phyloP scores from a whole-genome alignment of 2,329 filamentous ascomycete species.

The Teratosphaeria zuluensis region DNA sequence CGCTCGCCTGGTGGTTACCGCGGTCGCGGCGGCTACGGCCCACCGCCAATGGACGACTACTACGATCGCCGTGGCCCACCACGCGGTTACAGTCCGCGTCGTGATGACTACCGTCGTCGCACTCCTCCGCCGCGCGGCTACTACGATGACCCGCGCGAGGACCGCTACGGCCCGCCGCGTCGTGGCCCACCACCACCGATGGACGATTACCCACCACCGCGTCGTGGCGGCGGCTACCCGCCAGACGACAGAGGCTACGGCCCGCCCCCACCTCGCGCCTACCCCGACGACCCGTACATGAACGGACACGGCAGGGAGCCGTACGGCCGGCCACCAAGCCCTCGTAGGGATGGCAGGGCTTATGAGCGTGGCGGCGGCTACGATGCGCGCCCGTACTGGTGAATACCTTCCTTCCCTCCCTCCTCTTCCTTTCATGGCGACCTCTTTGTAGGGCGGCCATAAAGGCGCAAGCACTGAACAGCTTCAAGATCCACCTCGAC shows the following conservation, averaged over 20 bases:
- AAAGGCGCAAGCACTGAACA: slow-evolving; percentile 2
- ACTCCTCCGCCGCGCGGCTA: slow-evolving; percentile 66
- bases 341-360: slow-evolving; percentile 33
- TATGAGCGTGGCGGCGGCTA: slow-evolving; percentile 19
- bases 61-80: slow-evolving; percentile 75
- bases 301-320: slow-evolving; percentile 48
- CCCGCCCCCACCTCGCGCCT: slow-evolving; percentile 35
- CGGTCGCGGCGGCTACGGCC: slow-evolving; percentile 40
- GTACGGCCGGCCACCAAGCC: slow-evolving; percentile 40
- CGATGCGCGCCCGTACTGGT: slow-evolving; percentile 22
- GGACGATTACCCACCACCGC: slow-evolving; percentile 57
- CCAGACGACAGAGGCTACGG: slow-evolving; percentile 61
- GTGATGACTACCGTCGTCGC: slow-evolving; percentile 78
- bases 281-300: slow-evolving; percentile 52
- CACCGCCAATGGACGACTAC: slow-evolving; percentile 58
- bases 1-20: slow-evolving; percentile 53
- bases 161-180: slow-evolving; percentile 50
- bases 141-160: slow-evolving; percentile 76
- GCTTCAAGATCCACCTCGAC: not conserved
- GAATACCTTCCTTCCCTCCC: slow-evolving; percentile 15
- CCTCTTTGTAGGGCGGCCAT: not conserved
- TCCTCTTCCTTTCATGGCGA: slow-evolving; percentile 1
- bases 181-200: slow-evolving; percentile 64
- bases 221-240: slow-evolving; percentile 49
- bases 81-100: slow-evolving; percentile 75